A percentile compares a stretch with the other conserved stretches of the same genome.
These are phyloP conservation scores for Leccinum solheimii DNA, from an alignment of 1,284 basidiomycete species.

Conservation along the genomic window DNA sequence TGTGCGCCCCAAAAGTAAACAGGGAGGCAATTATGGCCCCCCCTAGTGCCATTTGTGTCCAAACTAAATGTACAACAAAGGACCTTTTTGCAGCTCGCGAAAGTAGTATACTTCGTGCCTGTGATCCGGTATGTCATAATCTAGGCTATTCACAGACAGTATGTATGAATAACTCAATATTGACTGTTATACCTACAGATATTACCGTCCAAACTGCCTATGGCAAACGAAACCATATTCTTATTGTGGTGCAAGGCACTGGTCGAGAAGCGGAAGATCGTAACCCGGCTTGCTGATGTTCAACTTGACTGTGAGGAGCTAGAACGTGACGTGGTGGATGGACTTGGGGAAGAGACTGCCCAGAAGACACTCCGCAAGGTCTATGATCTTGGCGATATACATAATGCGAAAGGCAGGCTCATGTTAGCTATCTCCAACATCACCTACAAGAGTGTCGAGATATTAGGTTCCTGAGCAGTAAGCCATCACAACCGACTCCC, in stretches of 20 bases:
- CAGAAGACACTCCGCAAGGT: no score
- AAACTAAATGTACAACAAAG: neutral
- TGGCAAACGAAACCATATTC: neutral
- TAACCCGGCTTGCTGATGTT: conserved; percentile 1
- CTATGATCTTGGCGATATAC: no score
- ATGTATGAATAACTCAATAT: neutral
- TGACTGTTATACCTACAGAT: neutral
- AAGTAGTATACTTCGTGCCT: neutral
- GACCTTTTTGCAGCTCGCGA: neutral
- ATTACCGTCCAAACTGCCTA: neutral
- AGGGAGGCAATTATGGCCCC: neutral
- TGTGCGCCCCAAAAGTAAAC: neutral
- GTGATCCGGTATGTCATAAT: conserved; percentile 1
- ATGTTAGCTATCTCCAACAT: no score
- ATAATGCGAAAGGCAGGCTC: no score
- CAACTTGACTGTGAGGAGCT: conserved; percentile 6
- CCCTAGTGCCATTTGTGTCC: neutral
- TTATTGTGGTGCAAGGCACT: neutral
- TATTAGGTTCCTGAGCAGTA: neutral
- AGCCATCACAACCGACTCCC: neutral
- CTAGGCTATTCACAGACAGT: no score
- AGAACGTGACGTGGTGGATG: neutral
- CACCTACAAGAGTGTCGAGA: neutral
- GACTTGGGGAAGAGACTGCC: conserved; percentile 2
- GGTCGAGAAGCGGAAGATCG: neutral